phyloP scores from a whole-genome alignment of 2,329 filamentous ascomycete species.

The Rutstroemia sp. region DNA sequence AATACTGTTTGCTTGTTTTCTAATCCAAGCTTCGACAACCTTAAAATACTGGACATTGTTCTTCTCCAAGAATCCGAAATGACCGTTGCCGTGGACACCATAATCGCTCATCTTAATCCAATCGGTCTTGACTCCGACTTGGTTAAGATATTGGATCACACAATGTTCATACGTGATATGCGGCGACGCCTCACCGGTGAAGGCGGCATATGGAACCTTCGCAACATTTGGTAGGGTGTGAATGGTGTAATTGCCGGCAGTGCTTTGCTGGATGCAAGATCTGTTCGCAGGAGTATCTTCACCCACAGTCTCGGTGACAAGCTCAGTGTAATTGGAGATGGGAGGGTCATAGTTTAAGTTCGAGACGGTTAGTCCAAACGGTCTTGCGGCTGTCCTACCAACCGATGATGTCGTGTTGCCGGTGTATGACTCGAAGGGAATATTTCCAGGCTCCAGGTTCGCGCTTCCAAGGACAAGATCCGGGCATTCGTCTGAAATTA shows the following conservation, averaged over 20 bases:
- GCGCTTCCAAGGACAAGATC: slow-evolving; percentile 24
- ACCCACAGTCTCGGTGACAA: slow-evolving; percentile 16
- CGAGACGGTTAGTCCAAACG: slow-evolving; percentile 17
- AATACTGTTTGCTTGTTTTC: slow-evolving; percentile 7
- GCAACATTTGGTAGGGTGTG: slow-evolving; percentile 20
- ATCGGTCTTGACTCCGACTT: slow-evolving; percentile 19
- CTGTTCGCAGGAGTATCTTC: slow-evolving; percentile 18
- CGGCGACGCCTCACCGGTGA: slow-evolving; percentile 28
- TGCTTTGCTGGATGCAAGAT: slow-evolving; percentile 16
- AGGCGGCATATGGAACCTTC: slow-evolving; percentile 26
- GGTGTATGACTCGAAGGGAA: slow-evolving; percentile 20
- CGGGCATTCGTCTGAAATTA: slow-evolving; percentile 26
- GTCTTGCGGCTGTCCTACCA: slow-evolving; percentile 13
- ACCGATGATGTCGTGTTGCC: slow-evolving; percentile 16
- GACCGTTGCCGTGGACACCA: slow-evolving; percentile 17
- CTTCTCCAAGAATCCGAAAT: slow-evolving; percentile 21
- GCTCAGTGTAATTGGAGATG: slow-evolving; percentile 13
- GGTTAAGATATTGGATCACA: slow-evolving; percentile 20
- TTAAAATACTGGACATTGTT: slow-evolving; percentile 18
- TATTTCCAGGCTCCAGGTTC: slow-evolving; percentile 25
- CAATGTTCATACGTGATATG: slow-evolving; percentile 31
- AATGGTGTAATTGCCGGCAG: background rate
- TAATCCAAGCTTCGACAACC: slow-evolving; percentile 18
- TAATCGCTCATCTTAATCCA: slow-evolving; percentile 18
- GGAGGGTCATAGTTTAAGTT: slow-evolving; percentile 21